phyloP scores from a whole-genome alignment of 257 asterid species.

The Perilla frutescens region DNA sequence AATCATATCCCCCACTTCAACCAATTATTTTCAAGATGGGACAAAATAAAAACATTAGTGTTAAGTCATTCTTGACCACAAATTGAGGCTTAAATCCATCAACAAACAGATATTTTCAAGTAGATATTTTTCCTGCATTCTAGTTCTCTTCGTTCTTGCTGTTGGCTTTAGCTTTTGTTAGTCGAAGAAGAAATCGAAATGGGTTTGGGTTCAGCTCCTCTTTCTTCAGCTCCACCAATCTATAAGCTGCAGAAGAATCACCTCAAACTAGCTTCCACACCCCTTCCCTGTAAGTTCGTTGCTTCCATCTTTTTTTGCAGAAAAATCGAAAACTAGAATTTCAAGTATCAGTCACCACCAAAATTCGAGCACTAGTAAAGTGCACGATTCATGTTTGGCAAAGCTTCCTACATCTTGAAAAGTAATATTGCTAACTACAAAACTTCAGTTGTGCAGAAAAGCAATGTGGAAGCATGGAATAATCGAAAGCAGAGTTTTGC shows the following conservation, averaged over 20 bases:
- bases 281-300: constrained; percentile 51
- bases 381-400: neutral
- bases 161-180: constrained; percentile 2
- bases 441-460: constrained; percentile 75
- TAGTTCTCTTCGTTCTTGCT: constrained; percentile 6
- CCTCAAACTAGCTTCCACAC: constrained; percentile 19
- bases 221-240: constrained; percentile 48
- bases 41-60: neutral
- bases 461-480: constrained; percentile 35
- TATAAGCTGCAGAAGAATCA: constrained; percentile 33
- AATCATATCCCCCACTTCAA: neutral
- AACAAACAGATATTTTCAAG: constrained; percentile 38
- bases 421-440: constrained; percentile 44
- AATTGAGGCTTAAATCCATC: constrained; percentile 43
- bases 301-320: neutral
- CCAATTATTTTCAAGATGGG: constrained; percentile 19
- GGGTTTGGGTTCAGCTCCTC: constrained; percentile 49
- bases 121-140: constrained; percentile 30
- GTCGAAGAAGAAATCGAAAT: constrained; percentile 30
- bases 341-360: neutral
- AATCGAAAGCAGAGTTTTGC: constrained; percentile 29
- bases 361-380: neutral
- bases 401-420: neutral
- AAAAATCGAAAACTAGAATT: neutral
- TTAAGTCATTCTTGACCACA: constrained; percentile 27